Conservation (phyloP, 345 rosid genomes). For the Aegle marmelos region DNA sequence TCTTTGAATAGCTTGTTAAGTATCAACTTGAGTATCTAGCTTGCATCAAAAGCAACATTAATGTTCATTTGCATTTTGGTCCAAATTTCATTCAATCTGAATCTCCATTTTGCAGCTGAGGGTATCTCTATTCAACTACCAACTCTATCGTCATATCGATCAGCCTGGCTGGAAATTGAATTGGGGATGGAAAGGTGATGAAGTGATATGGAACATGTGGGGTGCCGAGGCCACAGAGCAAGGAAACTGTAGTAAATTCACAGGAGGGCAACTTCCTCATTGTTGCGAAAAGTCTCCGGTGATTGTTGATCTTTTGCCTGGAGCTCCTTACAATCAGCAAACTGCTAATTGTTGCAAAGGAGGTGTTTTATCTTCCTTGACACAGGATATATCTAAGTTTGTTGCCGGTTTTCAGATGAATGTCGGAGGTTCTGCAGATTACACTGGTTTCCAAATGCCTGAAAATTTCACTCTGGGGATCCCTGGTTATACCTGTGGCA, state of each 20-base stretch:
- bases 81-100: not conserved
- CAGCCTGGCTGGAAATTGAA: conserved; percentile 78
- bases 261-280: conserved; percentile 48
- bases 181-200: conserved; percentile 59
- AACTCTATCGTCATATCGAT: conserved; percentile 69
- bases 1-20: not conserved
- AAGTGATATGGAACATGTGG: conserved; percentile 68
- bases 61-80: not conserved
- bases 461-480: conserved; percentile 56
- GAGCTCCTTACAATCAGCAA: conserved; percentile 51
- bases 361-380: conserved; percentile 61
- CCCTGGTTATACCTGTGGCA: conserved; percentile 66
- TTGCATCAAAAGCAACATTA: not conserved
- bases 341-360: conserved; percentile 72
- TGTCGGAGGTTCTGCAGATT: conserved; percentile 23
- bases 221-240: conserved; percentile 90
- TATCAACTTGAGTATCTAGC: not conserved
- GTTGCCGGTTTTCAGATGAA: conserved; percentile 50
- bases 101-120: conserved; percentile 34
- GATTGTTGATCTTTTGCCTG: conserved; percentile 74
- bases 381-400: conserved; percentile 47
- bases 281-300: conserved; percentile 61
- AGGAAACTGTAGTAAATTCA: conserved; percentile 71
- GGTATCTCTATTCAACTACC: conserved; percentile 60
- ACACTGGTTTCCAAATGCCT: conserved; percentile 39